Evolutionary conservation across 23 red algal species (phyloP).

Genomic region (Gracilaria caudata): DNA sequence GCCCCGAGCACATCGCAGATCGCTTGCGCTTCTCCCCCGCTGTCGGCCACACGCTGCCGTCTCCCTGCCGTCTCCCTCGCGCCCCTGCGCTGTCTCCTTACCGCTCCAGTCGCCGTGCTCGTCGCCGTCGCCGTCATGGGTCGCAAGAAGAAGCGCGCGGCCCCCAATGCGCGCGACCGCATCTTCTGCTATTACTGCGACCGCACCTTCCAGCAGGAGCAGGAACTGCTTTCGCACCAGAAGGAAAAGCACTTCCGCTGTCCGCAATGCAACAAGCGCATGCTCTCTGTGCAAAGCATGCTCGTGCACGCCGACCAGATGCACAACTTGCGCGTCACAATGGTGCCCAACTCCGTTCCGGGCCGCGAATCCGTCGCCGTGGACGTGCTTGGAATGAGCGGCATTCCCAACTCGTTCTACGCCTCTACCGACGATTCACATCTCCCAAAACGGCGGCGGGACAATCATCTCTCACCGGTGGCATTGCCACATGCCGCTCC

Average conservation of each 20-base stretch:
- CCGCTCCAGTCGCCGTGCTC: neutral
- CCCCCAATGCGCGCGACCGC: conserved; percentile 38
- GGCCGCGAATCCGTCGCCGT: conserved; percentile 48
- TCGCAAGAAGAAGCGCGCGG: conserved; percentile 76
- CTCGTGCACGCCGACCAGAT: conserved; percentile 74
- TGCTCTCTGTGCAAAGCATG: conserved; percentile 64
- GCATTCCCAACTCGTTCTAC: conserved; percentile 67
- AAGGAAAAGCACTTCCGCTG: conserved; percentile 82
- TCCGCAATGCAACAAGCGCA: conserved; percentile 72
- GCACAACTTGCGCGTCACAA: conserved; percentile 50
- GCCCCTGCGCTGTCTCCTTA: neutral
- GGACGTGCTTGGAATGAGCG: conserved; percentile 80
- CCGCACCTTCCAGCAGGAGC: conserved; percentile 71
- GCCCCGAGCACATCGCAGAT: neutral
- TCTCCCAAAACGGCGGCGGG: neutral
- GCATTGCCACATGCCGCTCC: neutral
- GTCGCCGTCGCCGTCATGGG: conserved; percentile 41
- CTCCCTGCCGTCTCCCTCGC: neutral
- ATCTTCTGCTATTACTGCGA: conserved; percentile 96
- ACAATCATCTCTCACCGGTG: conserved; percentile 16
- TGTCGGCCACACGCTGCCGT: neutral
- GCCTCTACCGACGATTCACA: neutral
- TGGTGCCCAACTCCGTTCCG: conserved; percentile 80
- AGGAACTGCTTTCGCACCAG: conserved; percentile 73
- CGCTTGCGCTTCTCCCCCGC: neutral